Base-by-base conservation (phyloP, 495 filamentous ascomycete species). In the Aspergillus taichungensis region DNA sequence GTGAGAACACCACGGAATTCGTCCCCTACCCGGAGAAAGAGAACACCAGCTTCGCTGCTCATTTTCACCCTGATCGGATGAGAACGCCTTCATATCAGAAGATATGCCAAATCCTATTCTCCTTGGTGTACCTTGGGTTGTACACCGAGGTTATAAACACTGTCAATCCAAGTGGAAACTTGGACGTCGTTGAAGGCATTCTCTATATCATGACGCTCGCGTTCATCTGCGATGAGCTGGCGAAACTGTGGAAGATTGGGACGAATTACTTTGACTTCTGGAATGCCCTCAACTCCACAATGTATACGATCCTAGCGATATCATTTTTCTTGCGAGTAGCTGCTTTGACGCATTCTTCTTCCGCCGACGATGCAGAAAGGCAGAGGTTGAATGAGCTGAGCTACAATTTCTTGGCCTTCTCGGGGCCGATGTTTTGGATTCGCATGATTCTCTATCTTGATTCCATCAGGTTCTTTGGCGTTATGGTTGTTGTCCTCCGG, bases 341-440 rank as follows among this genome's bases (percentile, higher is more conserved):
- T 43, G 92, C 88, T 11, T 68, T 95, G 10, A 67, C 71, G 14
- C 79, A 92, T 54, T 73, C 73, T 1, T 34, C 69, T 0, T 58
- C 63, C 1, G 64, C 67, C 5, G 62, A 75, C 12, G 72, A 76
- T 44, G 63, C 59, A 11, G 50, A 73, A 30, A 77, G 90, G n/a
- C 60, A 68, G 30, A 60, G 76, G 28, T 86, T 80, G 66, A 95
- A 95, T 59, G 67, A 79, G 37, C 62, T 96, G 14, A 86, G 81
- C 54, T 98, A 98, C 66, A 91, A 95, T 67, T 94, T 96, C 62
- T 56, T 84, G 27, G 91, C 92, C 5, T 94, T 95, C 60, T 79
- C 80, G 12, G 88, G 91, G 0, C 92, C 92, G 1, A 89, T 98
- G 87, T 95, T 98, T 63, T 98, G 92, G 92, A 80, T 82, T 55